Percentiles rank a stretch among this genome's conserved stretches.
phyloP scores from a whole-genome alignment of 352 stramenopile genomes.

The Phytopythium montanum region DNA sequence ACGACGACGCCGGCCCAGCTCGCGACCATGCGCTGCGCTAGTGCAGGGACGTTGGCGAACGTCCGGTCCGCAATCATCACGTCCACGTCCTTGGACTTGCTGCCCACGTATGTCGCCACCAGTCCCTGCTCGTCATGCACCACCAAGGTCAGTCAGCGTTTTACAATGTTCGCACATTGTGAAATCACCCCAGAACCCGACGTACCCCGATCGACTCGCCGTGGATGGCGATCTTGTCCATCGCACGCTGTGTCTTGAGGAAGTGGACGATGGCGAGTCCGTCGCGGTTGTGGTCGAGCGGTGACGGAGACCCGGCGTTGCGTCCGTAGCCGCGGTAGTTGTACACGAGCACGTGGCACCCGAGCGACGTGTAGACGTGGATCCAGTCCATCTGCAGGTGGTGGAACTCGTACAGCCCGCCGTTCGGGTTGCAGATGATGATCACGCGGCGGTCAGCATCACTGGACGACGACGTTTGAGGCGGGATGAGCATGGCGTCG shows the following conservation, averaged over 20 bases:
- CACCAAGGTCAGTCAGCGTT: not conserved
- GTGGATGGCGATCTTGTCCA: slow-evolving; percentile 69
- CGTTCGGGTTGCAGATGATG: slow-evolving; percentile 85
- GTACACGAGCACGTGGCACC: slow-evolving; percentile 80
- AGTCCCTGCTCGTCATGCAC: slow-evolving; percentile 27
- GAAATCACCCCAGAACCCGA: no score
- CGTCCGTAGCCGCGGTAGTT: slow-evolving; percentile 88
- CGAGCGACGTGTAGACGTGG: slow-evolving; percentile 75
- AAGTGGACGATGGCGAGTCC: slow-evolving; percentile 72
- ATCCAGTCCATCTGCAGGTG: slow-evolving; percentile 89
- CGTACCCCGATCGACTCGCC: slow-evolving; percentile 76
- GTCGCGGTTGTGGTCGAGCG: slow-evolving; percentile 59
- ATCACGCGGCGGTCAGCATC: slow-evolving; percentile 39
- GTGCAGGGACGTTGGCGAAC: slow-evolving; percentile 71
- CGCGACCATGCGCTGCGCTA: slow-evolving; percentile 75
- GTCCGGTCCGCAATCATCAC: slow-evolving; percentile 79
- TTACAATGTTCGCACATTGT: no score
- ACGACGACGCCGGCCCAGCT: slow-evolving; percentile 67
- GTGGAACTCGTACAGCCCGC: slow-evolving; percentile 84
- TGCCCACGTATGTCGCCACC: slow-evolving; percentile 66
- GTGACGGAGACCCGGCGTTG: slow-evolving; percentile 57
- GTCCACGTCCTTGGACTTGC: slow-evolving; percentile 50
- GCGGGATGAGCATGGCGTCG: slow-evolving; percentile 77
- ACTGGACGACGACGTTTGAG: not conserved
- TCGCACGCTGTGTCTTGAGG: slow-evolving; percentile 41